Evolutionary conservation across 2,329 filamentous ascomycete species (phyloP), one percentile per base, ranked within the genome.

Genomic region (Calonectria hawksworthii): DNA sequence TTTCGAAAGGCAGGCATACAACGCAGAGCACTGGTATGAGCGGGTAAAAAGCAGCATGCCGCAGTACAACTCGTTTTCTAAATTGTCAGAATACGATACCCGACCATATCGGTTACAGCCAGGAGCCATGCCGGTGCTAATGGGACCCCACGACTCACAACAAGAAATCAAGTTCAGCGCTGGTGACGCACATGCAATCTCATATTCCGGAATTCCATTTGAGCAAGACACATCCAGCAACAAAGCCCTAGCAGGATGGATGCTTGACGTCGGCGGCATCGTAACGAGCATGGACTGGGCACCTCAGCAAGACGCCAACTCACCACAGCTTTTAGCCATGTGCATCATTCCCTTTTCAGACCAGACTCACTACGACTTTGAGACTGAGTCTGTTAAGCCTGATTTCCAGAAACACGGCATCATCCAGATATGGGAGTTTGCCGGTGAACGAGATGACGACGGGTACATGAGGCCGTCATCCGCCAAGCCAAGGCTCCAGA

Each of bases 221-320:
- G 76, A 82, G 7, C 74, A 80, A 13, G 79, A 83, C n/a, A 67
- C 77, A 2, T 64, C 73, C 9, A 72, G 77, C 14, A 70, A 75
- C 38, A 82, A 81, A n/a, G 65, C 75, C 34, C 79, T 78, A 76
- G 85, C 76, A 82, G 90, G 89, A 5, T 92, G 89, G 89, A 83
- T 91, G 76, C 79, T 92, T 18, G 88, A 92, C 73, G 85, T 87
- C 0, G 90, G 89, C 14, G 90, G 90, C 65, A 85, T 91, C 18
- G 87, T 90, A 6, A 82, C 89, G 6, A 84, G 87, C 32, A 87
- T 92, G 82, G 87, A 86, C 61, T 92, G 91, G 91, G 88, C 87
- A 1, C 87, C 88, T 2, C 74, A 77, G 11, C 77, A 83, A 2
- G 78, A 80, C 3, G 82, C 82, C 13, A 80, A 83, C 23, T 78